Percentiles rank a stretch among this genome's conserved stretches.
Conservation (phyloP, 2,329 filamentous ascomycete species). For the Neurospora crassa region DNA sequence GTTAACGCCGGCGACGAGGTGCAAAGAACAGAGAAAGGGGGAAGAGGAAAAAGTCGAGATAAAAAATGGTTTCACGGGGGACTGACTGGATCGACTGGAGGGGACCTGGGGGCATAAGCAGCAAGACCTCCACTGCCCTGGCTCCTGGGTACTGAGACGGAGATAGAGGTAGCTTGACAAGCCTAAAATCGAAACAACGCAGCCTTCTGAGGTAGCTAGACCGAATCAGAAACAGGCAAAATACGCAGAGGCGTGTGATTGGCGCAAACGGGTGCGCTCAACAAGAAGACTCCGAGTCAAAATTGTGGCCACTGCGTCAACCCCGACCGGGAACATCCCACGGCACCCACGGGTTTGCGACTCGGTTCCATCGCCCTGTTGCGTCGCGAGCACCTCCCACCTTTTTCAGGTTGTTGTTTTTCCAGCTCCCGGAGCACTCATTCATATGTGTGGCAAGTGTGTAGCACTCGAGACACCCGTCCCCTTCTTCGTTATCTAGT, state of each 20-base stretch:
- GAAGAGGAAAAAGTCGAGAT: background rate
- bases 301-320: background rate
- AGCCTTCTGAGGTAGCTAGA: background rate
- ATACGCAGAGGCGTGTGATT: conserved; percentile 4
- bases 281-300: background rate
- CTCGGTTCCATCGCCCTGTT: background rate
- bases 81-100: background rate
- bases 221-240: conserved; percentile 11
- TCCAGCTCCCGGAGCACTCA: background rate
- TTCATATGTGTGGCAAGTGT: background rate
- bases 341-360: background rate
- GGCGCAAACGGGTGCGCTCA: background rate
- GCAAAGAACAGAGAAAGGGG: background rate
- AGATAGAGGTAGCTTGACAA: background rate
- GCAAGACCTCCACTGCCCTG: background rate
- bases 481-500: background rate
- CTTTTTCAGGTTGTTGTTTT: background rate
- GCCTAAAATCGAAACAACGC: background rate
- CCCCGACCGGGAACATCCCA: background rate
- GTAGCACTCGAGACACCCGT: background rate
- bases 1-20: background rate
- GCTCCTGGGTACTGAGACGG: background rate
- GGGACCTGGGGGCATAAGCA: background rate
- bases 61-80: background rate
- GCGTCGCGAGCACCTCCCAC: background rate